phyloP scores from a whole-genome alignment of 805 yeast genomes.

The Starmerella bacillaris region DNA sequence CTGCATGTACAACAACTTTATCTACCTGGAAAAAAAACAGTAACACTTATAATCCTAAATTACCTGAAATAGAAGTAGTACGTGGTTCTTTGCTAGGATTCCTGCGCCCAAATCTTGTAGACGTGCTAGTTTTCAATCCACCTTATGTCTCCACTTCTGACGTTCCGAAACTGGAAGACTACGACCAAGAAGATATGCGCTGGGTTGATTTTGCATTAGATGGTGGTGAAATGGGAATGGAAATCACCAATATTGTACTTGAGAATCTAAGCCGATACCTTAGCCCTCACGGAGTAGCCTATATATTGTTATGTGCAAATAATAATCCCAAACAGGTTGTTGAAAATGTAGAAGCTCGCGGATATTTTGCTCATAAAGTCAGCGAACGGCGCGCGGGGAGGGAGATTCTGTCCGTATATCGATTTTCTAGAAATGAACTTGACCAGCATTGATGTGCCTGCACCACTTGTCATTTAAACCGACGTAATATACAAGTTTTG shows the following conservation, averaged over 20 bases:
- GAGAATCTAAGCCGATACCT: constrained; percentile 35
- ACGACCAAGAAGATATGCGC: constrained; percentile 29
- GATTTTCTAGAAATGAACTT: too few relatives aligned
- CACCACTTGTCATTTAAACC: too few relatives aligned
- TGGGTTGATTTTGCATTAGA: constrained; percentile 84
- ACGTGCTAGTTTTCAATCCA: constrained; percentile 74
- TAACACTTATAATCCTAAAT: constrained; percentile 20
- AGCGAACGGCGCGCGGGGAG: constrained; percentile 76
- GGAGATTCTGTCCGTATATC: constrained; percentile 71
- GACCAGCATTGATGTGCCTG: too few relatives aligned
- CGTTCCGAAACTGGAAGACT: constrained; percentile 32
- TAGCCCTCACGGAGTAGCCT: constrained; percentile 54
- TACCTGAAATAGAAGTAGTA: constrained; percentile 38
- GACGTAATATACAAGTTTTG: too few relatives aligned
- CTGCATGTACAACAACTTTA: constrained; percentile 42
- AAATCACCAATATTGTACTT: constrained; percentile 50
- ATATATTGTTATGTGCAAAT: constrained; percentile 78
- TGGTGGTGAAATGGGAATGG: constrained; percentile 89
- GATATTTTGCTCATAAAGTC: constrained; percentile 41
- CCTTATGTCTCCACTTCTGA: constrained; percentile 84
- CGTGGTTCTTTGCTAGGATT: constrained; percentile 32
- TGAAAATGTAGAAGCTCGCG: constrained; percentile 27
- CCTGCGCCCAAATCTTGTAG: constrained; percentile 30
- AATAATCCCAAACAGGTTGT: constrained; percentile 57
- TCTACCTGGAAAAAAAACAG: constrained; percentile 27